phyloP scores from a whole-genome alignment of 192 early-diverging fungal species.

The Chytriomyces sp. region DNA sequence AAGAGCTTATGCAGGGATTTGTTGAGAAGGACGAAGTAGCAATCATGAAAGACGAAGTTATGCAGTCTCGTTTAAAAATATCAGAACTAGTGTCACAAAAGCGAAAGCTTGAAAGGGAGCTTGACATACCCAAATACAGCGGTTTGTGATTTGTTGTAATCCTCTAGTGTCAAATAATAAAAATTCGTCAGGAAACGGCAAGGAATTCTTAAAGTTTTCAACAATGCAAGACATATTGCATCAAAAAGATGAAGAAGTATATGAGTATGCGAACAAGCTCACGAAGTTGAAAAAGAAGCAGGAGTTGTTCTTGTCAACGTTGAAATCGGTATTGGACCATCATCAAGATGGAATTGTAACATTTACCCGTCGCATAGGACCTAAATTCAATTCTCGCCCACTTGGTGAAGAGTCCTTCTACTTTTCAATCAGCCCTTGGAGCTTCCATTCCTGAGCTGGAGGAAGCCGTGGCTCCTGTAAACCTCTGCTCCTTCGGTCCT shows the following conservation, averaged over 20 bases:
- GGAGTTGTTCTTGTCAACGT: slow-evolving; percentile 1
- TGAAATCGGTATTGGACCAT: neutral
- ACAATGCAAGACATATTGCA: slow-evolving; percentile 19
- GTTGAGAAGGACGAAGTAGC: slow-evolving; percentile 34
- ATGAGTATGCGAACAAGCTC: slow-evolving; percentile 1
- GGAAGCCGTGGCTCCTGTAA: too few relatives aligned
- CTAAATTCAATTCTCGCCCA: neutral
- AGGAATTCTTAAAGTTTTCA: slow-evolving; percentile 20
- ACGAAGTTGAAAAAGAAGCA: slow-evolving; percentile 2
- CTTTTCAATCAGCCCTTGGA: neutral
- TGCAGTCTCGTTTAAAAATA: slow-evolving; percentile 14
- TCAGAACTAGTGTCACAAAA: slow-evolving; percentile 13
- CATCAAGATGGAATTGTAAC: neutral
- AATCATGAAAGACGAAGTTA: slow-evolving; percentile 31
- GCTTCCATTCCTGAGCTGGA: neutral
- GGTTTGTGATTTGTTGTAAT: neutral
- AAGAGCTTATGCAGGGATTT: slow-evolving; percentile 42
- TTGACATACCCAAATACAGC: neutral
- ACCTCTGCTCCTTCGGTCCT: too few relatives aligned
- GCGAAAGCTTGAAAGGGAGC: slow-evolving; percentile 24
- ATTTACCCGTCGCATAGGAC: too few relatives aligned
- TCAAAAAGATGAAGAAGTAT: slow-evolving; percentile 20
- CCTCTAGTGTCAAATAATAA: neutral
- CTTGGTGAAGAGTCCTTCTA: neutral
- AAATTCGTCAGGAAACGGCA: neutral